phyloP scores from a whole-genome alignment of 2,329 filamentous ascomycete genomes.

The Fusarium sp. region DNA sequence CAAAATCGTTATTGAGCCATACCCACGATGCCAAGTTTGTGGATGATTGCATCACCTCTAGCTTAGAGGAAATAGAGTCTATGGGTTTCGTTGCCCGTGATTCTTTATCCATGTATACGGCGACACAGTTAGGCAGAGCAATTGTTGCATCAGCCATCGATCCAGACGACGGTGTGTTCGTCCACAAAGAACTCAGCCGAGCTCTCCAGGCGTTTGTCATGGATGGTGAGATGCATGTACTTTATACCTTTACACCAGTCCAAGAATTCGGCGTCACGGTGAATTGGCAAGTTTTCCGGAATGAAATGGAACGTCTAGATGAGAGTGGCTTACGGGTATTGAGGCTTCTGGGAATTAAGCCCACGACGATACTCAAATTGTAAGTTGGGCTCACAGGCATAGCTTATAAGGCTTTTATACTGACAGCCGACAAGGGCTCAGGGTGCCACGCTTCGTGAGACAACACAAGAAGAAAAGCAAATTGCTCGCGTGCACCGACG shows the following conservation, averaged over 20 bases:
- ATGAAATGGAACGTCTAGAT: conserved; percentile 77
- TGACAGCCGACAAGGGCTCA: conserved; percentile 66
- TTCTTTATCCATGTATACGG: conserved; percentile 64
- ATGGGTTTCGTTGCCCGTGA: conserved; percentile 68
- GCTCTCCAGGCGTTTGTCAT: conserved; percentile 81
- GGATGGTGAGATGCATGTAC: conserved; percentile 83
- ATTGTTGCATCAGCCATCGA: conserved; percentile 79
- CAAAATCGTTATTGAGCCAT: conserved; percentile 74
- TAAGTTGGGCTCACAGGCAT: conserved; percentile 52
- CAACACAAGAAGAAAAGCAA: conserved; percentile 70
- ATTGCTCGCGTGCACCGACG: conserved; percentile 74
- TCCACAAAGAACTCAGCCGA: conserved; percentile 75
- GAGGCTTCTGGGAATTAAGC: conserved; percentile 75
- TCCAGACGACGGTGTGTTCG: conserved; percentile 80
- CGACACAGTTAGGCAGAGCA: conserved; percentile 76
- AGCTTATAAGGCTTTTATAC: neutral
- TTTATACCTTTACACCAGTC: conserved; percentile 82
- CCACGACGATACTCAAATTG: conserved; percentile 75
- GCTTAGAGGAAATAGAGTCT: conserved; percentile 68
- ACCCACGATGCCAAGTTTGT: conserved; percentile 65
- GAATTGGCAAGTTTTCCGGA: conserved; percentile 79
- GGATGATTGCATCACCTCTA: conserved; percentile 66
- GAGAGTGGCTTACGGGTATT: conserved; percentile 79
- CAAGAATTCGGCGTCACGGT: conserved; percentile 68
- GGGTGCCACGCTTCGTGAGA: conserved; percentile 73